phyloP scores from a whole-genome alignment of 2,329 filamentous ascomycete genomes.

The Nakataea oryzae region DNA sequence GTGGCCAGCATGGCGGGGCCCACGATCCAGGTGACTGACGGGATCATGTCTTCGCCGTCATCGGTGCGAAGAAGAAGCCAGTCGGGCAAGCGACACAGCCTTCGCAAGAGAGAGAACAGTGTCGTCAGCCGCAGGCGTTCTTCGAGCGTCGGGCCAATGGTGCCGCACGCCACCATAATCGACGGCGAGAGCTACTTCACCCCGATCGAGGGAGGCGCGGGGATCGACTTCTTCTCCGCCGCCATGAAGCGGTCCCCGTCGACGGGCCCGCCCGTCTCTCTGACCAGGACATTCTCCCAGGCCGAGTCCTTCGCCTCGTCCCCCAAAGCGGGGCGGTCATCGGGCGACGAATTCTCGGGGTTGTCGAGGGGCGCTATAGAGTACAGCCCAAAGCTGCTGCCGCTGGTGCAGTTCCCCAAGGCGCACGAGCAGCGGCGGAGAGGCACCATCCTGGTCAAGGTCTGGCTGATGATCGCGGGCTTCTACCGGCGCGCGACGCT shows the following conservation, averaged over 20 bases:
- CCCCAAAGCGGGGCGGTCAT: constrained; percentile 22
- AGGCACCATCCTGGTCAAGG: constrained; percentile 52
- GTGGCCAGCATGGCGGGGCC: constrained; percentile 39
- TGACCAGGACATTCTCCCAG: constrained; percentile 30
- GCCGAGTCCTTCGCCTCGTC: constrained; percentile 36
- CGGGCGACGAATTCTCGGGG: constrained; percentile 19
- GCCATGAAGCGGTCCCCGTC: constrained; percentile 27
- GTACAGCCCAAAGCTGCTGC: constrained; percentile 35
- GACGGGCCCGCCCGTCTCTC: constrained; percentile 25
- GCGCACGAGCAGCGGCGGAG: constrained; percentile 40
- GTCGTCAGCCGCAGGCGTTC: constrained; percentile 30
- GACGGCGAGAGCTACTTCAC: constrained; percentile 43
- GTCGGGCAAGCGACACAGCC: constrained; percentile 36
- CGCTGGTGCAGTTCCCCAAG: constrained; percentile 42
- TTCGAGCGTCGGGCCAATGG: constrained; percentile 27
- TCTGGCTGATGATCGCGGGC: constrained; percentile 85
- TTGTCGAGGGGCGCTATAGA: constrained; percentile 28
- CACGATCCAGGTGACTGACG: constrained; percentile 67
- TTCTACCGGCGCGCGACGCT: constrained; percentile 78
- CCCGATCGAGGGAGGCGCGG: constrained; percentile 27
- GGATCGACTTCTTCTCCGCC: constrained; percentile 33
- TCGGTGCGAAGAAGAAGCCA: constrained; percentile 29
- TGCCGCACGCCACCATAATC: constrained; percentile 24
- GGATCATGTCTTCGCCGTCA: constrained; percentile 34
- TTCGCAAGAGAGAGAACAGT: constrained; percentile 43